These are phyloP conservation scores for Porphyridium purpureum DNA, from an alignment of 23 red algal genomes.

Conservation along the genomic window DNA sequence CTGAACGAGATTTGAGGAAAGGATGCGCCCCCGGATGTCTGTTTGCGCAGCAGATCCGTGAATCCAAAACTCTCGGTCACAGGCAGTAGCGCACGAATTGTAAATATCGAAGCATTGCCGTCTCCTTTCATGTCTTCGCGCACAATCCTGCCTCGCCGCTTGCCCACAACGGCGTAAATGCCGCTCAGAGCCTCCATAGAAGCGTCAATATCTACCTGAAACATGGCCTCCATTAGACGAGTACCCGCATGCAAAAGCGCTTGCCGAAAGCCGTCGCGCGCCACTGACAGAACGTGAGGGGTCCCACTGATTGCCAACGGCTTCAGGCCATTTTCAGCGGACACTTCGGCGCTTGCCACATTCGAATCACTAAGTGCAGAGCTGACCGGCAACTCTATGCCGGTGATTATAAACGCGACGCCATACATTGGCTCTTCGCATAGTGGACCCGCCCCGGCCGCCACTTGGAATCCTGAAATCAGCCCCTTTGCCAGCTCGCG, in stretches of 20 bases:
- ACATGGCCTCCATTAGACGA: conserved; percentile 58
- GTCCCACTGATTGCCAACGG: too few species aligned
- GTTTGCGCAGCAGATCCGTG: conserved; percentile 67
- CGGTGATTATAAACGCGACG: conserved; percentile 46
- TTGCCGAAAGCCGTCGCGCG: conserved; percentile 37
- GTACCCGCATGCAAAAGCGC: conserved; percentile 47
- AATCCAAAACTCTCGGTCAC: conserved; percentile 80
- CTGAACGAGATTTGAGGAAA: conserved; percentile 85
- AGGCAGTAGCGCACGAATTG: conserved; percentile 58
- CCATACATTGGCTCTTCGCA: conserved; percentile 94
- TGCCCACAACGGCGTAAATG: conserved; percentile 61
- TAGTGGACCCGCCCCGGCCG: conserved; percentile 55
- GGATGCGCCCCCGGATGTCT: conserved; percentile 51
- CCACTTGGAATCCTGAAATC: conserved; percentile 80
- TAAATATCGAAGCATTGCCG: conserved; percentile 42
- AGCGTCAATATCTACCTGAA: conserved; percentile 58
- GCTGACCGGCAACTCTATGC: conserved; percentile 3
- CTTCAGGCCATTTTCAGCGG: too few species aligned
- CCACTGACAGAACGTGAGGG: too few species aligned
- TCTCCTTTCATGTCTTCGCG: conserved; percentile 79
- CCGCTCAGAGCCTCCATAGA: conserved; percentile 53
- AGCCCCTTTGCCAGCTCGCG: conserved; percentile 60
- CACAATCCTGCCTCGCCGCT: conserved; percentile 52
- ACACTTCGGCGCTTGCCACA: too few species aligned
- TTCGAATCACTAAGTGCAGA: too few species aligned